A percentile compares a stretch with the other conserved stretches of the same genome.
phyloP scores from a whole-genome alignment of 257 asterid genomes.

The Haberlea rhodopensis region DNA sequence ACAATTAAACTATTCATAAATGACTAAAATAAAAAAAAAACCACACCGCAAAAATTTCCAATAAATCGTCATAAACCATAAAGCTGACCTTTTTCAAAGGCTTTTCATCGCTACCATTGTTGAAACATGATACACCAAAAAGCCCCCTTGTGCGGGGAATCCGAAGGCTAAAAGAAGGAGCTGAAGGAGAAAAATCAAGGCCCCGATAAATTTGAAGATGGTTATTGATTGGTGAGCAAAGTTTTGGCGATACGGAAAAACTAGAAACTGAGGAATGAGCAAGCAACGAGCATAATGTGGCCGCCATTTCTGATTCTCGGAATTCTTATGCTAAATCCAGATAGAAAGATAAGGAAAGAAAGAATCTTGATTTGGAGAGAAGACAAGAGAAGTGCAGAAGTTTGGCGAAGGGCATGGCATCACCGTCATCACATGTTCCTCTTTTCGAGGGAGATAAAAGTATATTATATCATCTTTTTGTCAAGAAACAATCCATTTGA shows the following conservation, averaged over 20 bases:
- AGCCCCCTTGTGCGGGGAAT: constrained; percentile 27
- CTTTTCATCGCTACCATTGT: constrained; percentile 35
- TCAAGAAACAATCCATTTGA: too few species aligned
- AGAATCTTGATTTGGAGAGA: constrained; percentile 9
- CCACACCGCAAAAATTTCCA: neutral
- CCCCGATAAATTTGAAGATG: constrained; percentile 27
- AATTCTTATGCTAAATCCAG: neutral
- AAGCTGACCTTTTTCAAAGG: constrained; percentile 40
- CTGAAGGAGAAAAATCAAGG: constrained; percentile 32
- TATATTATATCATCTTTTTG: too few species aligned
- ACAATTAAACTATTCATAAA: neutral
- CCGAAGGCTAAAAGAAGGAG: constrained; percentile 34
- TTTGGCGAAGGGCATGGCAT: neutral
- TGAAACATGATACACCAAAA: constrained; percentile 36
- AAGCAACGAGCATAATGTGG: constrained; percentile 34
- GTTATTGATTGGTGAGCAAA: constrained; percentile 31
- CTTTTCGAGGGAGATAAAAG: too few species aligned
- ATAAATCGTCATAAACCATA: constrained; percentile 6
- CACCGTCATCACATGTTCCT: too few species aligned
- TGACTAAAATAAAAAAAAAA: too few species aligned
- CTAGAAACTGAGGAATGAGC: constrained; percentile 40
- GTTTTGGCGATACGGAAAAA: constrained; percentile 31
- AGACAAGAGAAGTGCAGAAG: neutral
- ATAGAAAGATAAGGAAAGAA: constrained; percentile 8
- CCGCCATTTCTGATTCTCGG: constrained; percentile 33